These are phyloP conservation scores for Xylaria sp. DNA, from an alignment of 2,329 filamentous ascomycete genomes.

Conservation along the genomic window DNA sequence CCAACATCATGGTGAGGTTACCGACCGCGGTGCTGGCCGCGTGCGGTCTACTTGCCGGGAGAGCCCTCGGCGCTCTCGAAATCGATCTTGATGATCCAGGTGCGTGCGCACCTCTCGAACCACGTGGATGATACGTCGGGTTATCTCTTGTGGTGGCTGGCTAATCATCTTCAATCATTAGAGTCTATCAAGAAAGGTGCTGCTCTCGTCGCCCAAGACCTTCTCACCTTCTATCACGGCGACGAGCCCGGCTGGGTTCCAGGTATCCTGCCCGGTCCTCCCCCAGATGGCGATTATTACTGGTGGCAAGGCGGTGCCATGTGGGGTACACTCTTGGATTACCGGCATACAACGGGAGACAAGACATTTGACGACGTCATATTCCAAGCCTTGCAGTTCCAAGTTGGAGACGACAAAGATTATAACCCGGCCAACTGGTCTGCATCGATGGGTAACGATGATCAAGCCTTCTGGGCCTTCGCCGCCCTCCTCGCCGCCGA, in stretches of 20 bases:
- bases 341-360: constrained; percentile 76
- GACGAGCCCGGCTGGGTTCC: constrained; percentile 63
- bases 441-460: constrained; percentile 72
- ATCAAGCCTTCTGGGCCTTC: constrained; percentile 77
- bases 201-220: constrained; percentile 60
- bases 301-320: constrained; percentile 80
- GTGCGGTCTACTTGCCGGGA: constrained; percentile 43
- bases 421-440: constrained; percentile 72
- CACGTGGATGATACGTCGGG: not conserved
- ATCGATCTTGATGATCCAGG: constrained; percentile 48
- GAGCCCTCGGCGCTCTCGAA: constrained; percentile 44
- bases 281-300: constrained; percentile 69
- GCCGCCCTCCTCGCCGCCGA: constrained; percentile 75
- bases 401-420: constrained; percentile 65
- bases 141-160: not conserved
- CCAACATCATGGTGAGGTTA: constrained; percentile 37
- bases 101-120: constrained; percentile 35
- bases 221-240: constrained; percentile 63
- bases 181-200: constrained; percentile 60
- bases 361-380: constrained; percentile 69
- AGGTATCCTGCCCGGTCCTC: constrained; percentile 68
- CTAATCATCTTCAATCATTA: constrained; percentile 42
- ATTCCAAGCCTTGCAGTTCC: constrained; percentile 66
- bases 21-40: constrained; percentile 44
- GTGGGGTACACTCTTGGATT: constrained; percentile 76